These are phyloP conservation scores for Diaporthe citriasiana DNA, from an alignment of 2,329 filamentous ascomycete species.

Conservation along the genomic window DNA sequence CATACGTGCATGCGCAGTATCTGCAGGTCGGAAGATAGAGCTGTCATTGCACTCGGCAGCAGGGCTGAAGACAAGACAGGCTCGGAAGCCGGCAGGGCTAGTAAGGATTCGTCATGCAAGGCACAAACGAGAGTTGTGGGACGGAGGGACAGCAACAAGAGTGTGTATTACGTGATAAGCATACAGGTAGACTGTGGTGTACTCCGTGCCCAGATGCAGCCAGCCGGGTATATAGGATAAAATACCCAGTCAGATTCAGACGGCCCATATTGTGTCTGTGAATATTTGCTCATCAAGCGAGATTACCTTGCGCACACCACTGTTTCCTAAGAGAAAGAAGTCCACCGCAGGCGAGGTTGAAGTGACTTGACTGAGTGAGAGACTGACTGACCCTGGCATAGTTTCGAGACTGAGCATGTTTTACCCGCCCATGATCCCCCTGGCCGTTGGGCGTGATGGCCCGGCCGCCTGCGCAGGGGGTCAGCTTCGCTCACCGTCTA, in stretches of 20 bases:
- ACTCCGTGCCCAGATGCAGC: not conserved
- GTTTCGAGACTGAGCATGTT: conserved; percentile 40
- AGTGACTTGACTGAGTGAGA: not conserved
- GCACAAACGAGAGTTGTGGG: conserved; percentile 12
- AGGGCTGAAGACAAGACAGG: not conserved
- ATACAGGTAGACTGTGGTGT: too few relatives aligned
- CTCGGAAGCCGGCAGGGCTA: conserved; percentile 36
- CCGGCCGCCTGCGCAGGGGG: not conserved
- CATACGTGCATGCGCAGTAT: conserved; percentile 1
- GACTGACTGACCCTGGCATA: not conserved
- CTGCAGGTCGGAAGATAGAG: conserved; percentile 4
- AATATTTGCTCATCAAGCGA: conserved; percentile 41
- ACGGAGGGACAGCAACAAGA: not conserved
- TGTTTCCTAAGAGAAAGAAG: not conserved
- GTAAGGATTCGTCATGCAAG: conserved; percentile 36
- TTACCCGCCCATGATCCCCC: conserved; percentile 22
- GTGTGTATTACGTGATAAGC: conserved; percentile 11
- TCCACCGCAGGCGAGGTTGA: conserved; percentile 7
- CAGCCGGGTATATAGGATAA: not conserved
- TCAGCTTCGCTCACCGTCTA: not conserved
- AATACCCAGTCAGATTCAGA: not conserved
- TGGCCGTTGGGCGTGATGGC: conserved; percentile 12
- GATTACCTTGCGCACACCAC: conserved; percentile 16
- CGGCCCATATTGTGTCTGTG: not conserved
- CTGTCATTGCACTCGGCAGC: not conserved